These are phyloP conservation scores for Yarrowia sp. DNA, from an alignment of 805 yeast species.

Conservation along the genomic window DNA sequence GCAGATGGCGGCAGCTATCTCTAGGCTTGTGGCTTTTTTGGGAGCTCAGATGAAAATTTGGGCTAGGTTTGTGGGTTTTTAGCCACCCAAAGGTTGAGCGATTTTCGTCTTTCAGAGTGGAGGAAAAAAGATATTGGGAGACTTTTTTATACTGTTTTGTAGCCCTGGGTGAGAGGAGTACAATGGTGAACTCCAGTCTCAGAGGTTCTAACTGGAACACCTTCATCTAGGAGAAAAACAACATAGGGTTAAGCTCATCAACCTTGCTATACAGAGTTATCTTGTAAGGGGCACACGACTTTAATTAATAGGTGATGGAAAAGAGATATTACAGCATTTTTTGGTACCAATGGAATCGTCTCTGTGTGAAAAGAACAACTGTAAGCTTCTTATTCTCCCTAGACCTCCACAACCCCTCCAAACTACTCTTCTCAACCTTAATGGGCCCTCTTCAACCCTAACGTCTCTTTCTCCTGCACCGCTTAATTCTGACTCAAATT, in stretches of 20 bases:
- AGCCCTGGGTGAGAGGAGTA: neutral
- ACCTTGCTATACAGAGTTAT: conserved; percentile 18
- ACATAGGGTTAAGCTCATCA: neutral
- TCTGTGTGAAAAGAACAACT: neutral
- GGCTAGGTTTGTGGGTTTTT: conserved; percentile 17
- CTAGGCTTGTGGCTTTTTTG: conserved; percentile 16
- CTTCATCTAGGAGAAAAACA: neutral
- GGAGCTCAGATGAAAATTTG: neutral
- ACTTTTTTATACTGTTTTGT: neutral
- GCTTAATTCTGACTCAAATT: neutral
- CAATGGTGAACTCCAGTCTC: neutral
- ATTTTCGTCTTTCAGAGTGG: neutral
- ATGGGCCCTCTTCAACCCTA: conserved; percentile 2
- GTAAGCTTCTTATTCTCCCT: neutral
- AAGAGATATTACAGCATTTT: neutral
- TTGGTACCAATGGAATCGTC: conserved; percentile 11
- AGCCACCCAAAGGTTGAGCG: neutral
- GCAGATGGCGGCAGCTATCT: conserved; percentile 1
- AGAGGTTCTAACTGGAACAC: neutral
- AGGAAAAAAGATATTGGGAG: too few relatives aligned
- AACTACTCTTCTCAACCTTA: neutral
- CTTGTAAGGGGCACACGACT: conserved; percentile 16
- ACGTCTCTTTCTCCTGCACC: conserved; percentile 10
- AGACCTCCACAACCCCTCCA: neutral
- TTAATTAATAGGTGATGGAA: neutral